Percentiles rank a stretch among this genome's conserved stretches.
These are phyloP conservation scores for Jimgerdemannia lactiflua DNA, from an alignment of 192 early-diverging fungal genomes.

Conservation along the genomic window DNA sequence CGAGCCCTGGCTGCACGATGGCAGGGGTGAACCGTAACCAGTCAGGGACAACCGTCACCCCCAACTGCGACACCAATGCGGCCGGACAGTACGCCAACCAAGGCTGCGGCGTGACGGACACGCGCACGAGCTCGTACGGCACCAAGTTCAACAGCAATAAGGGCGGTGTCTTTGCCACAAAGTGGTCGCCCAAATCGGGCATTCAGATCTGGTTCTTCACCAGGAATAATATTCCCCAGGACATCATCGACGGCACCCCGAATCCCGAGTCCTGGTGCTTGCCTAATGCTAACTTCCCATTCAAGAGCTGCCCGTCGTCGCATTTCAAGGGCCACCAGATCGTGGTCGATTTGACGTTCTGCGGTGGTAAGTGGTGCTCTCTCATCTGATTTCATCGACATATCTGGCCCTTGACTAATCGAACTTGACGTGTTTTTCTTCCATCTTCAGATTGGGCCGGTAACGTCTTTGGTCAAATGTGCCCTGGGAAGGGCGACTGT, in stretches of 20 bases:
- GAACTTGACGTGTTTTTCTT: conserved; percentile 24
- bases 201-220: conserved; percentile 4
- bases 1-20: background rate
- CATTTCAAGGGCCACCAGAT: conserved; percentile 21
- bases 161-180: conserved; percentile 42
- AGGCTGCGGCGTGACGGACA: background rate
- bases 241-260: background rate
- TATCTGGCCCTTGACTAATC: conserved; percentile 19
- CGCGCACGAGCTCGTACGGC: conserved; percentile 24
- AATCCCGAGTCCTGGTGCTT: background rate
- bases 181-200: conserved; percentile 13
- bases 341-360: conserved; percentile 17
- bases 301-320: conserved; percentile 17
- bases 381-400: conserved; percentile 6
- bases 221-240: background rate
- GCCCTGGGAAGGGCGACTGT: conserved; percentile 12
- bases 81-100: background rate
- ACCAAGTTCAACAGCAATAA: conserved; percentile 25
- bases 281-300: conserved; percentile 20
- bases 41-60: background rate
- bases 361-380: conserved; percentile 3
- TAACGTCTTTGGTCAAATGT: background rate
- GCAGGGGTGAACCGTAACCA: background rate
- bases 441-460: conserved; percentile 25
- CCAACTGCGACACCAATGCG: background rate